A percentile compares a stretch with the other conserved stretches of the same genome.
Evolutionary conservation across 345 rosid genomes (phyloP).

Genomic region (sweet orange (Citrus sinensis)): DNA sequence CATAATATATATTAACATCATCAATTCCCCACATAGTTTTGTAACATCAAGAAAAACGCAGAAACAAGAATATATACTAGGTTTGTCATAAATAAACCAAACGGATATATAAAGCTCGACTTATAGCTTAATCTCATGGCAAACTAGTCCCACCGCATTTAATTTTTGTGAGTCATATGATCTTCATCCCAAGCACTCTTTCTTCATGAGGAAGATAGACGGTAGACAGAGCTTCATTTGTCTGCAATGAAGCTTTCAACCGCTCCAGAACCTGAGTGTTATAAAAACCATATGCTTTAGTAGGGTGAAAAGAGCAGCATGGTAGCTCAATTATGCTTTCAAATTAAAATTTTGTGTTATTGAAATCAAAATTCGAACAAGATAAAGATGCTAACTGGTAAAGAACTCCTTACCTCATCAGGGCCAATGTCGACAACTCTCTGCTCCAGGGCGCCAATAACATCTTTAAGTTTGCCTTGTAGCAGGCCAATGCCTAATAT

Average conservation of each 20-base stretch:
- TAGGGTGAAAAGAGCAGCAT: too few relatives aligned
- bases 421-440: background rate
- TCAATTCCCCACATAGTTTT: too few relatives aligned
- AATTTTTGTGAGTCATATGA: background rate
- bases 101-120: too few relatives aligned
- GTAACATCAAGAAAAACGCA: too few relatives aligned
- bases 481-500: slow-evolving; percentile 9
- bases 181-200: background rate
- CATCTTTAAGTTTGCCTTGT: background rate
- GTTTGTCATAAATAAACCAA: too few relatives aligned
- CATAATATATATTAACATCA: too few relatives aligned
- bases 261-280: slow-evolving; percentile 1
- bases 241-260: slow-evolving; percentile 1
- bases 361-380: background rate
- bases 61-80: too few relatives aligned
- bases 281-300: too few relatives aligned
- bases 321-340: background rate
- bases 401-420: background rate
- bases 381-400: background rate
- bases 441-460: background rate
- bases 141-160: background rate
- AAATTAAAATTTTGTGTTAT: background rate
- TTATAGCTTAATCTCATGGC: background rate
- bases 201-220: slow-evolving; percentile 5
- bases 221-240: background rate